Base-by-base conservation (phyloP, 2,329 filamentous ascomycete genomes). In the Diaporthe sp. region DNA sequence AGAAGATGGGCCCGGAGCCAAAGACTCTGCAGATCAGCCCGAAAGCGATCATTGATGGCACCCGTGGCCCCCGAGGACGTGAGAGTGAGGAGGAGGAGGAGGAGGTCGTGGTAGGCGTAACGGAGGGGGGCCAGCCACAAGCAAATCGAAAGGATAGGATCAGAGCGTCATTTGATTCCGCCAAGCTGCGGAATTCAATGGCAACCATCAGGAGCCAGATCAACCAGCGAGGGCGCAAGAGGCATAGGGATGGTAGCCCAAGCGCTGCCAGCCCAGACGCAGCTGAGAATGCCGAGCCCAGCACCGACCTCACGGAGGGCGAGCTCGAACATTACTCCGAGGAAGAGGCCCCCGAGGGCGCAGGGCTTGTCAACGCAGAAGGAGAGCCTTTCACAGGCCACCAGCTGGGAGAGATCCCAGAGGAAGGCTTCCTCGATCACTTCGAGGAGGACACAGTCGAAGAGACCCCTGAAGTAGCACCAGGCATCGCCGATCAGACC, bases 401-500 rank as follows among this genome's bases (percentile, higher is more conserved):
- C 4, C 65, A 42, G 49, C 65, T 69, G 17, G 65, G 49, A 42
- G 49, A 69, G 34, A 69, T 69, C n/a, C 65, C 65, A 12, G 65
- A 69, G 49, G 65, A 69, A 37, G 73, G 73, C 19, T 75, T 75
- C 25, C 46, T 75, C 28, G 73, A 75, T 2, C 73, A 75, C 44
- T 49, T 28, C n/a, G 68, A 62, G 57, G 73, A 75, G 28, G 73
- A 72, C 15, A 51, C 62, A 25, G 28, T 17, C 31, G 49, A 65
- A n/a, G 68, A 72, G 3, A 17, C 39, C 8, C 9, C 44, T 9
- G 42, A 25, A n/a, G 42, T 15, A 5, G 72, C 51, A 22, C 55
- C 89, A 2, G 91, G 89, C 15, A 83, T 85, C 80, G 89, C 89
- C 13, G 89, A 88, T 6, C 83, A 90, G 70, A 86, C 87, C 0